These are phyloP conservation scores for Diplodia intermedia DNA, from an alignment of 2,329 filamentous ascomycete genomes.

Conservation along the genomic window DNA sequence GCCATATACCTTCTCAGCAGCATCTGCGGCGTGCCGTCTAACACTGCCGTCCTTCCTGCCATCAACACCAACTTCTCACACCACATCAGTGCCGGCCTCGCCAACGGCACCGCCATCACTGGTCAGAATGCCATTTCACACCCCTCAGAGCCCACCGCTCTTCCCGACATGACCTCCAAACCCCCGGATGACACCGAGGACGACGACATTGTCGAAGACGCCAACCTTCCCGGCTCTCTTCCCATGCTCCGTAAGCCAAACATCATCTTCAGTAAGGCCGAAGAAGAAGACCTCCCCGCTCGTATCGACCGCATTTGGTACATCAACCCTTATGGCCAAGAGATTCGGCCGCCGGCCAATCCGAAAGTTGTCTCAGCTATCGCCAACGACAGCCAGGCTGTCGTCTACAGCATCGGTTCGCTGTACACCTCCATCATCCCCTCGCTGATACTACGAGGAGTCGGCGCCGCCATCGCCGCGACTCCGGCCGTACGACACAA, in stretches of 20 bases:
- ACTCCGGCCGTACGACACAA: slow-evolving; percentile 67
- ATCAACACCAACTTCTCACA: slow-evolving; percentile 96
- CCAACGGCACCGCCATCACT: slow-evolving; percentile 78
- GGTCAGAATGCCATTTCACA: slow-evolving; percentile 95
- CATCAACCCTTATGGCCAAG: slow-evolving; percentile 98
- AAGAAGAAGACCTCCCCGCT: slow-evolving; percentile 76
- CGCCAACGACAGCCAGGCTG: slow-evolving; percentile 62
- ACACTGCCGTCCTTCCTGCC: slow-evolving; percentile 81
- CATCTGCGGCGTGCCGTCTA: slow-evolving; percentile 81
- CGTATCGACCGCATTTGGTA: slow-evolving; percentile 90
- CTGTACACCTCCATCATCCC: slow-evolving; percentile 90
- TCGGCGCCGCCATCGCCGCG: slow-evolving; percentile 68
- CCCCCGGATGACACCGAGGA: slow-evolving; percentile 51
- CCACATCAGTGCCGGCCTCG: slow-evolving; percentile 85
- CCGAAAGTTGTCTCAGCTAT: slow-evolving; percentile 77
- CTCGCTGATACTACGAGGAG: slow-evolving; percentile 76
- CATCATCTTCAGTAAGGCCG: slow-evolving; percentile 78
- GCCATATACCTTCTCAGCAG: slow-evolving; percentile 88
- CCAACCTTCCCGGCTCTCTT: slow-evolving; percentile 80
- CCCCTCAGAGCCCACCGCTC: slow-evolving; percentile 69
- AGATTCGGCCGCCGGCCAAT: slow-evolving; percentile 85
- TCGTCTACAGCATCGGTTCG: slow-evolving; percentile 93
- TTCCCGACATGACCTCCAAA: slow-evolving; percentile 39
- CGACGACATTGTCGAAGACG: slow-evolving; percentile 76
- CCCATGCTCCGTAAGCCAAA: slow-evolving; percentile 81